phyloP scores from a whole-genome alignment of 78 protist genomes.

The Tieghemostelium lacteum region DNA sequence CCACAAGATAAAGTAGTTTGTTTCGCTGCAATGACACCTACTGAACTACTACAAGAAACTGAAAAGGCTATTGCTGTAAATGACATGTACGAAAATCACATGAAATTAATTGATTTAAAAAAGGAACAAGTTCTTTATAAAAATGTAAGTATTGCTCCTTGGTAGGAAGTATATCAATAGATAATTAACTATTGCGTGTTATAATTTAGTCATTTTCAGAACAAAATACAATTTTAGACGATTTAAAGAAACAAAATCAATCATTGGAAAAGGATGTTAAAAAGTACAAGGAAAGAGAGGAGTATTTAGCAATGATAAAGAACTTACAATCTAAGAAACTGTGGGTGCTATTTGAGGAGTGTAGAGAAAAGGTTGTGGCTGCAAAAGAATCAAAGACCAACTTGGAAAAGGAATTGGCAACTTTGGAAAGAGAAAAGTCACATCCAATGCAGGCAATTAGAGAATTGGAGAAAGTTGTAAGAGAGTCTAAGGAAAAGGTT shows the following conservation, averaged over 20 bases:
- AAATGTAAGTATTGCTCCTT: conserved; percentile 1
- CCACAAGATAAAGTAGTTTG: conserved; percentile 92
- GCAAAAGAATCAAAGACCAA: neutral
- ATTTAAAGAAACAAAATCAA: conserved; percentile 70
- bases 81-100: conserved; percentile 63
- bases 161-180: neutral
- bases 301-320: conserved; percentile 16
- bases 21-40: conserved; percentile 83
- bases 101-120: conserved; percentile 46
- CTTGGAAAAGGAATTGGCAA: neutral
- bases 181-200: neutral
- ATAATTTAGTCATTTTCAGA: conserved; percentile 15
- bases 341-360: conserved; percentile 49
- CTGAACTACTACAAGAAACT: conserved; percentile 79
- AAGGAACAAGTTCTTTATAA: neutral
- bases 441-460: neutral
- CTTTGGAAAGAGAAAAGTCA: neutral
- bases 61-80: conserved; percentile 57
- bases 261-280: conserved; percentile 81
- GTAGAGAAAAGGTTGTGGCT: neutral
- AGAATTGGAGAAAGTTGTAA: neutral
- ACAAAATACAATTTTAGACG: conserved; percentile 39
- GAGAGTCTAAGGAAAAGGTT: neutral
- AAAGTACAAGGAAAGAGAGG: conserved; percentile 79
- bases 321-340: conserved; percentile 27